phyloP scores from a whole-genome alignment of 345 rosid species.

The Linum usitatissimum region DNA sequence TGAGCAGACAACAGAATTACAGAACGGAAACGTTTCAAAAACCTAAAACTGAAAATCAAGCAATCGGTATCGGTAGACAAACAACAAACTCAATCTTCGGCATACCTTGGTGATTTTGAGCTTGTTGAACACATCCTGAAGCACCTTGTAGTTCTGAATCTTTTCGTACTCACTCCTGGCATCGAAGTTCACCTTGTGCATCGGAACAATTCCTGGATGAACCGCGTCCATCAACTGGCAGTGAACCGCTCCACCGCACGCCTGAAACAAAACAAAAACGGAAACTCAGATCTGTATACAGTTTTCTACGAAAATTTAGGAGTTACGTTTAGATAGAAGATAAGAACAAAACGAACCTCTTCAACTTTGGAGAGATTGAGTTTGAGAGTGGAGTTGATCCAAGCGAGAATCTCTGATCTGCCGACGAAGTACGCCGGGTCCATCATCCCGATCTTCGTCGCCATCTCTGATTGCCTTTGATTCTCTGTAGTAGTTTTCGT shows the following conservation, averaged over 20 bases:
- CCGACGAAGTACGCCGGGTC: conserved; percentile 88
- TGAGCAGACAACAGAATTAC: neutral
- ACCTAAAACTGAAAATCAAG: neutral
- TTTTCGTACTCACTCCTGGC: conserved; percentile 95
- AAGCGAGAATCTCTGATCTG: conserved; percentile 88
- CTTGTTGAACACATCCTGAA: conserved; percentile 93
- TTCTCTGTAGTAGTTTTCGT: neutral
- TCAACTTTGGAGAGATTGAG: conserved; percentile 93
- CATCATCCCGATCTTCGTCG: conserved; percentile 88
- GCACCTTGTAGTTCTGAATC: conserved; percentile 95
- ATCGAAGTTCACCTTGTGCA: conserved; percentile 96
- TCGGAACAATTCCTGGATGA: conserved; percentile 86
- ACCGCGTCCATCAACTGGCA: conserved; percentile 88
- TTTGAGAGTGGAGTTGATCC: conserved; percentile 86
- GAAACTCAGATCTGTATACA: neutral
- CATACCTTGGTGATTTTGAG: conserved; percentile 87
- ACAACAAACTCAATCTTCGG: neutral
- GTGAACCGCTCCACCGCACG: conserved; percentile 84
- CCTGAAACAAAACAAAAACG: conserved; percentile 29
- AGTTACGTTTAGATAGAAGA: neutral
- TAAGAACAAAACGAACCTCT: conserved; percentile 40
- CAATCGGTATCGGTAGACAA: neutral
- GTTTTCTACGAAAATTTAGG: neutral
- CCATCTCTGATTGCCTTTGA: conserved; percentile 28
- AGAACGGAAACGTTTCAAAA: neutral